Conservation (phyloP, 225 moss, liverwort and hornwort species). For the Straminergon stramineum region DNA sequence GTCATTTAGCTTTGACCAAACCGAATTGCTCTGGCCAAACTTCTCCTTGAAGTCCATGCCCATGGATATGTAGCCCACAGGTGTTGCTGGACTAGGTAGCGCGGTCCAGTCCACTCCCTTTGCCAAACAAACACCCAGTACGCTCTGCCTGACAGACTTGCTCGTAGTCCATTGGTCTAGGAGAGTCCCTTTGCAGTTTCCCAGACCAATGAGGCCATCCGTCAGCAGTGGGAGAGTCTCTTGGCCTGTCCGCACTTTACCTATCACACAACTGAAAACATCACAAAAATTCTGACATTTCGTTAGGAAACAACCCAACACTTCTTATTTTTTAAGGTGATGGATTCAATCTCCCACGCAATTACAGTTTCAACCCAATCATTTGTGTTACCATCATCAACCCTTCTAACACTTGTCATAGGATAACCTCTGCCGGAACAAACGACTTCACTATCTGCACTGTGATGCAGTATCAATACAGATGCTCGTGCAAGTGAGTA, state of each 20-base stretch:
- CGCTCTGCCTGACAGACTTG: background rate
- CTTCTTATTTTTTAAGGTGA: background rate
- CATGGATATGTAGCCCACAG: conserved; percentile 12
- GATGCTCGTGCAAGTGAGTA: background rate
- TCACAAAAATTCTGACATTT: background rate
- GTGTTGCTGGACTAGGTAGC: background rate
- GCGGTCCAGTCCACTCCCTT: background rate
- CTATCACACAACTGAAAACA: conserved; percentile 6
- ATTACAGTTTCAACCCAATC: background rate
- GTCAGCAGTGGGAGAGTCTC: background rate
- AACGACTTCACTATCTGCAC: background rate
- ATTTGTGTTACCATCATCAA: background rate
- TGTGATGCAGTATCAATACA: background rate
- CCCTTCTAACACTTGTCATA: background rate
- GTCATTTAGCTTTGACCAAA: conserved; percentile 4
- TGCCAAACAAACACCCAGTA: conserved; percentile 15
- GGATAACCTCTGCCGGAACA: background rate
- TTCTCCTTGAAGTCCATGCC: conserved; percentile 11
- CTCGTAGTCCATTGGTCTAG: conserved; percentile 1
- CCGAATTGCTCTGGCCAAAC: background rate
- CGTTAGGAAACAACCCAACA: background rate
- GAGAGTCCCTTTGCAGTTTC: conserved; percentile 13
- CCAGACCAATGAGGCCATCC: conserved; percentile 25
- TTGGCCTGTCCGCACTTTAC: background rate
- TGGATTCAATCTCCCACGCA: background rate